Evolutionary conservation across 1,284 basidiomycete genomes (phyloP), one percentile per base, ranked within the genome.

Genomic region (Papiliotrema flavescens): DNA sequence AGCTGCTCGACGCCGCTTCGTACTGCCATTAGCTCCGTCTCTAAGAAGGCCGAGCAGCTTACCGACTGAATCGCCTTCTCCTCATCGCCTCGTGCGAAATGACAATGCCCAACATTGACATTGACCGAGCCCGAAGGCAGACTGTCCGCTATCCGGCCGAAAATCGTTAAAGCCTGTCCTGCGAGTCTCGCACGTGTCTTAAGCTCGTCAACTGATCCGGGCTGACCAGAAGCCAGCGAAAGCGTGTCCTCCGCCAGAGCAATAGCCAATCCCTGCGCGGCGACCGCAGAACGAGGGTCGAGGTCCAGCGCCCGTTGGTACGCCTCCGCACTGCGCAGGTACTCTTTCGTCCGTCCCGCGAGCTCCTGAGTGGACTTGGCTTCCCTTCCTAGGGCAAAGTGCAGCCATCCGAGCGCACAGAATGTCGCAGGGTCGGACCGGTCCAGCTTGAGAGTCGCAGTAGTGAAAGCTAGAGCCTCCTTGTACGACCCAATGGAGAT

Each of bases 41-140:
- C 13, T 4, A 1, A 34, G 6, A 36, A 14, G 26, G 19, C 19
- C 20, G 35, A 22, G 5, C 37, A n/a, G 83, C 91, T 79, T 69
- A 94, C 92, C 67, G 88, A 88, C 74, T 97, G 92, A 60, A 96
- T 92, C 0, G 94, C 92, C 53, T 89, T 82, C 63, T 97, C 92
- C 71, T 87, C 94, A 71, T 97, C 93, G 55, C 95, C 93, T 49
- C 89, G 81, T 26, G 84, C 81, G 69, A 90, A 94, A 73, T 93
- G 88, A 65, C 91, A 95, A 69, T 96, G 94, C 0, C 93, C 94
- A 80, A 96, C 93, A 70, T 97, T 97, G 66, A 90, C 80, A 67
- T 93, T 92, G 8, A 95, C 91, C 61, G 88, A 88, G 1, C 89
- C 89, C 58, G 92, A 88, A 55, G 84, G 83, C 49, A 91, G 75